These are phyloP conservation scores for Parathielavia hyrcaniae DNA, from an alignment of 495 filamentous ascomycete species.

Conservation along the genomic window DNA sequence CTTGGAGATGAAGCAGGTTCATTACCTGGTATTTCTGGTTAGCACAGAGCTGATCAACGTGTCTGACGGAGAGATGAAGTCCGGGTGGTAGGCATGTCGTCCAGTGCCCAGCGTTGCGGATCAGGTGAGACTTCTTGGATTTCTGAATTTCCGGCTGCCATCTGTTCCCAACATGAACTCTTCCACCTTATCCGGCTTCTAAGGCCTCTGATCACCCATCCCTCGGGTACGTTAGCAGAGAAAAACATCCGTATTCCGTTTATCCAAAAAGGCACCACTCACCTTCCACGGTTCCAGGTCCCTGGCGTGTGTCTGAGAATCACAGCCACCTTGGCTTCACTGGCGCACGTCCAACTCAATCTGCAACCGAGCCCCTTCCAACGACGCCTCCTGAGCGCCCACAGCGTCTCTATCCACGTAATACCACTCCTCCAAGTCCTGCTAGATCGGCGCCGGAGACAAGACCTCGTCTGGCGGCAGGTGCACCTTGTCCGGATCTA, in stretches of 20 bases:
- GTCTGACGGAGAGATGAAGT: not conserved
- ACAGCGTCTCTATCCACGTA: constrained; percentile 10
- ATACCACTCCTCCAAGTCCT: constrained; percentile 20
- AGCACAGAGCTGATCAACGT: no score
- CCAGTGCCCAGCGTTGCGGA: no score
- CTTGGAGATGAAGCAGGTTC: not conserved
- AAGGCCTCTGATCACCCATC: no score
- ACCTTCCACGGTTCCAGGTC: not conserved
- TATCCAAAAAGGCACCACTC: not conserved
- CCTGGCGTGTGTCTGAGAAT: no score
- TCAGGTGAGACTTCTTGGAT: no score
- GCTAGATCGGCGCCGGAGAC: constrained; percentile 18
- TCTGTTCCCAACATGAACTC: no score
- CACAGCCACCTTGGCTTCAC: not conserved
- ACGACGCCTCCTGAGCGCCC: not conserved
- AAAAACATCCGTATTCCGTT: no score
- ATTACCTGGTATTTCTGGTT: constrained; percentile 13
- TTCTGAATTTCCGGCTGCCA: no score
- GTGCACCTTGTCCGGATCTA: constrained; percentile 20
- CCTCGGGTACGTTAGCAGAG: no score
- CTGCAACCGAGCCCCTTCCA: not conserved
- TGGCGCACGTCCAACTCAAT: not conserved
- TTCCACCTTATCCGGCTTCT: no score
- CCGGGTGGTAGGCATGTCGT: no score
- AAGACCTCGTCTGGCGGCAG: constrained; percentile 24